Conservation (phyloP, 495 filamentous ascomycete genomes). For the Echria macrotheca region DNA sequence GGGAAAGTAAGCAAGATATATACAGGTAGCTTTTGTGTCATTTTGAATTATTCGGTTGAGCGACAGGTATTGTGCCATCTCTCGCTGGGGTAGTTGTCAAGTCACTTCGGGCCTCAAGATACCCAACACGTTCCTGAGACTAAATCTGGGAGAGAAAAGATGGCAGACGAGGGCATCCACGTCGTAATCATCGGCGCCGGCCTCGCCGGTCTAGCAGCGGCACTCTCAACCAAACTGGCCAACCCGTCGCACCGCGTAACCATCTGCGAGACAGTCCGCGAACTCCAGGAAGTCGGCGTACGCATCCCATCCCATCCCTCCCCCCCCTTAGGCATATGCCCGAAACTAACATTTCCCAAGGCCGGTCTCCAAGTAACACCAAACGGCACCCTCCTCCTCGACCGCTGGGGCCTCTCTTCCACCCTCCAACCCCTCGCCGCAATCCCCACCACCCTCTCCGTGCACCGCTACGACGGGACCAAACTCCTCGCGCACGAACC, state of each 20-base stretch:
- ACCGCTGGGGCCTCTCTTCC: conserved; percentile 45
- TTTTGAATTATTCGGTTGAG: too few relatives aligned
- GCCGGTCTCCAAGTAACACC: conserved; percentile 52
- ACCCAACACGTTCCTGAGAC: too few relatives aligned
- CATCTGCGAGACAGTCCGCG: conserved; percentile 45
- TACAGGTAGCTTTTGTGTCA: too few relatives aligned
- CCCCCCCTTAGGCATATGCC: conserved; percentile 9
- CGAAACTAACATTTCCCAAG: conserved; percentile 14
- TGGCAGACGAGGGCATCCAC: conserved; percentile 21
- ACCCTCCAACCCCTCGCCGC: conserved; percentile 43
- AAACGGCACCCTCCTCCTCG: conserved; percentile 46
- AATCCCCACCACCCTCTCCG: conserved; percentile 48
- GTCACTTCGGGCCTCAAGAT: too few relatives aligned
- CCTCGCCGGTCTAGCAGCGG: conserved; percentile 52
- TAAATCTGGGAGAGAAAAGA: too few relatives aligned
- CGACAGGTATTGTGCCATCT: too few relatives aligned
- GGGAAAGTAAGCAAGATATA: too few relatives aligned
- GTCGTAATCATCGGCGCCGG: conserved; percentile 54
- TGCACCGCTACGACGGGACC: conserved; percentile 55
- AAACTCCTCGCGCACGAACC: conserved; percentile 48
- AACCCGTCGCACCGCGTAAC: conserved; percentile 47
- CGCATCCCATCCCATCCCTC: conserved; percentile 16
- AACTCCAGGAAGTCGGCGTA: conserved; percentile 41
- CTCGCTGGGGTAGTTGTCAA: too few relatives aligned
- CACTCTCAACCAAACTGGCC: conserved; percentile 46